Evolutionary conservation across 805 yeast species (phyloP).

Genomic region (Yamadazyma philogaea): DNA sequence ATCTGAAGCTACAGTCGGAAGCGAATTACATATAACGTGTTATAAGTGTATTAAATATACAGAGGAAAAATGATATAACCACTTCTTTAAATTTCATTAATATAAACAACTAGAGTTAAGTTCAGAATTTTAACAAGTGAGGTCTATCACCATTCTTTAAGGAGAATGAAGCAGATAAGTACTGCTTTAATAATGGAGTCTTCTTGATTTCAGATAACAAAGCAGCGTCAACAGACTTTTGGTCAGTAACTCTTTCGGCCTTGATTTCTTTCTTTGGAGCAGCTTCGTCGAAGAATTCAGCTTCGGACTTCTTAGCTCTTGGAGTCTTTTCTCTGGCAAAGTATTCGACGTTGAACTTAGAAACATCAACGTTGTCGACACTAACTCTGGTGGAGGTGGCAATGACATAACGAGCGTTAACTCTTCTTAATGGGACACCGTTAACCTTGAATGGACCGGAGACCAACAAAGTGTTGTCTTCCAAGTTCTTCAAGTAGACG

Average conservation of each 20-base stretch:
- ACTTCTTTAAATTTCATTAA: constrained; percentile 10
- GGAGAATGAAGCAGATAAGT: constrained; percentile 93
- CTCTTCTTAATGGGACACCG: constrained; percentile 99
- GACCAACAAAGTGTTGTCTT: constrained; percentile 96
- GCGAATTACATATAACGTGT: constrained; percentile 5
- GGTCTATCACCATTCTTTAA: constrained; percentile 98
- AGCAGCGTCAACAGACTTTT: constrained; percentile 91
- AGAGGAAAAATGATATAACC: constrained; percentile 20
- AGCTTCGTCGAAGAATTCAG: constrained; percentile 82
- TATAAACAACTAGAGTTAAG: constrained; percentile 13
- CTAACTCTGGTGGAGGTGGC: constrained; percentile 94
- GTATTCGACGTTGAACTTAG: constrained; percentile 91
- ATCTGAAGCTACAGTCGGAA: background rate
- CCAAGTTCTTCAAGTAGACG: constrained; percentile 92
- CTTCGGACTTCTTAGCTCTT: constrained; percentile 82
- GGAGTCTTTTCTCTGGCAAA: constrained; percentile 92
- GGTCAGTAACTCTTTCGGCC: constrained; percentile 95
- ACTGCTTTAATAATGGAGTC: constrained; percentile 95
- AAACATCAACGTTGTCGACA: constrained; percentile 75
- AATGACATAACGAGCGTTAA: constrained; percentile 96
- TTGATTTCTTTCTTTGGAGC: constrained; percentile 79
- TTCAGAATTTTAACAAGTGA: constrained; percentile 94
- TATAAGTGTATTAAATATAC: constrained; percentile 31
- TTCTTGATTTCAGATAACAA: constrained; percentile 92
- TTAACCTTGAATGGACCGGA: constrained; percentile 99